Conservation (phyloP, 2,329 filamentous ascomycete species). For the Periconia sp. region DNA sequence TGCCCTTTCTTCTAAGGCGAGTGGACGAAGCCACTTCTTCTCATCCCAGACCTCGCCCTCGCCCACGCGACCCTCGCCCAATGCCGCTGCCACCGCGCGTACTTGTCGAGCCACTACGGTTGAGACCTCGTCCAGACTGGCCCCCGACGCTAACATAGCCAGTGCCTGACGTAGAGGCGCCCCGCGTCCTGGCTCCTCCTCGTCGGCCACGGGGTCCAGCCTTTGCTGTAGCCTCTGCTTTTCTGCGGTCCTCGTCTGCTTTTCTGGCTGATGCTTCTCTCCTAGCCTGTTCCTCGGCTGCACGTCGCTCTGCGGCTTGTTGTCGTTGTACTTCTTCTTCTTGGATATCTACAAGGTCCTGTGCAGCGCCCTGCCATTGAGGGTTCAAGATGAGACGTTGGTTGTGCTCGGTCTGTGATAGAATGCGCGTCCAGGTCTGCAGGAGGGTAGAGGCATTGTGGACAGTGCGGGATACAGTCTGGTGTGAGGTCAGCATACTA, state of each 20-base stretch:
- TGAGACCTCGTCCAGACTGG: constrained; percentile 56
- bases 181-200: constrained; percentile 42
- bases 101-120: constrained; percentile 51
- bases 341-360: constrained; percentile 87
- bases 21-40: neutral
- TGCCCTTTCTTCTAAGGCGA: neutral
- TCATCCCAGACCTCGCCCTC: constrained; percentile 37
- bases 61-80: constrained; percentile 48
- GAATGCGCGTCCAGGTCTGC: constrained; percentile 93
- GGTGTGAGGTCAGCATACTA: constrained; percentile 12
- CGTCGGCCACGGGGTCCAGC: constrained; percentile 45
- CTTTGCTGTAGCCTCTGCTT: constrained; percentile 64
- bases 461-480: constrained; percentile 87
- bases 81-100: constrained; percentile 53
- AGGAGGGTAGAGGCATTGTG: constrained; percentile 86
- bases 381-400: constrained; percentile 89
- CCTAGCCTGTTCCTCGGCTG: constrained; percentile 78
- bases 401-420: constrained; percentile 97
- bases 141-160: constrained; percentile 53
- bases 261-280: constrained; percentile 69
- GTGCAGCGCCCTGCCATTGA: constrained; percentile 84
- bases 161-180: constrained; percentile 36
- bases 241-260: constrained; percentile 60
- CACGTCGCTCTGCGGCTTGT: constrained; percentile 77
- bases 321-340: constrained; percentile 75